Conservation (phyloP, 257 asterid species). For the Solanum tacnaense region DNA sequence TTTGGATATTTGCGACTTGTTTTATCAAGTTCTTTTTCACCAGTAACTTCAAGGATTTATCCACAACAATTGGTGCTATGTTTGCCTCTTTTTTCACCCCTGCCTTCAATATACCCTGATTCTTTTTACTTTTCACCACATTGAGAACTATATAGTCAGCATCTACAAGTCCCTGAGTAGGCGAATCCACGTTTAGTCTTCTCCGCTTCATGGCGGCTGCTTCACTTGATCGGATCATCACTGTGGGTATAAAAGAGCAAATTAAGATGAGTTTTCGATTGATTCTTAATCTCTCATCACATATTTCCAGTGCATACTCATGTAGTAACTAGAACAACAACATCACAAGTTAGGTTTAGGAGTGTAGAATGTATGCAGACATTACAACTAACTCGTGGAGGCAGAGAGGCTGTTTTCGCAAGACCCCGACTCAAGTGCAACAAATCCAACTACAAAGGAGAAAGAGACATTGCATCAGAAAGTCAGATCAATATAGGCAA, state of each 20-base stretch:
- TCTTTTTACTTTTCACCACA: conserved; percentile 22
- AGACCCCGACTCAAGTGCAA: no score
- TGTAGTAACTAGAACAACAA: background rate
- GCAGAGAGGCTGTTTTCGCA: no score
- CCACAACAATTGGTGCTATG: conserved; percentile 10
- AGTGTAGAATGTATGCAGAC: no score
- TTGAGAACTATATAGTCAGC: conserved; percentile 33
- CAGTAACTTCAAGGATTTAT: conserved; percentile 29
- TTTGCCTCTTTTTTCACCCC: conserved; percentile 33
- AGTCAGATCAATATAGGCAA: background rate
- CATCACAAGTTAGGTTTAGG: no score
- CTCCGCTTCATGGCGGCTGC: conserved; percentile 25
- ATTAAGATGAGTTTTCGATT: background rate
- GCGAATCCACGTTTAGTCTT: conserved; percentile 28
- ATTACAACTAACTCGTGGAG: no score
- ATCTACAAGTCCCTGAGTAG: conserved; percentile 11
- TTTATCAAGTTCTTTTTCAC: conserved; percentile 22
- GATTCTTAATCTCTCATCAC: background rate
- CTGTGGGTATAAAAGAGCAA: background rate
- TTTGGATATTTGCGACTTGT: conserved; percentile 37
- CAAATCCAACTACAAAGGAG: no score
- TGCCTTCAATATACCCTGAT: conserved; percentile 23
- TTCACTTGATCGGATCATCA: conserved; percentile 12
- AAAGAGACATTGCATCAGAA: no score
- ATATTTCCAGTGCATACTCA: background rate